phyloP scores from a whole-genome alignment of 2,329 filamentous ascomycete species.

The Verticillium nonalfalfae region DNA sequence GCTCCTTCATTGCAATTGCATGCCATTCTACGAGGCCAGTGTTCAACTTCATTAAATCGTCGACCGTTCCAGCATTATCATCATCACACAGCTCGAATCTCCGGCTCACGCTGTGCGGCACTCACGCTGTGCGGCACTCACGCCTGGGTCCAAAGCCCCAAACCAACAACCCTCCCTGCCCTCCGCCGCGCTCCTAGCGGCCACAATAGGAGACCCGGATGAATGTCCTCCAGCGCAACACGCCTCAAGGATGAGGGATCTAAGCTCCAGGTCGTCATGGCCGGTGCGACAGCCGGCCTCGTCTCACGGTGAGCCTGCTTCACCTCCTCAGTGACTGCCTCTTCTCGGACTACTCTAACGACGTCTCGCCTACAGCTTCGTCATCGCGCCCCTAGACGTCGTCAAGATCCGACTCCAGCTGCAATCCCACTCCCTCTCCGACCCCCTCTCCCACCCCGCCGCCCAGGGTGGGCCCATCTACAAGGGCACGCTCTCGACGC shows the following conservation, averaged over 20 bases:
- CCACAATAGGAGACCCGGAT: conserved; percentile 13
- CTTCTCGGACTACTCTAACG: conserved; percentile 8
- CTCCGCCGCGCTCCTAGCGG: not conserved
- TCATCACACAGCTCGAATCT: no score
- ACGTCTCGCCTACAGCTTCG: conserved; percentile 53
- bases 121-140: no score
- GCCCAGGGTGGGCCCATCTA: conserved; percentile 48
- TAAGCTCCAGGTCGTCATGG: conserved; percentile 47
- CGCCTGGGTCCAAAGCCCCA: no score
- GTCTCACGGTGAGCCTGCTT: conserved; percentile 67
- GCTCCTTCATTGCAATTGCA: no score
- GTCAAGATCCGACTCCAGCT: conserved; percentile 97
- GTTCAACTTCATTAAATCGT: no score
- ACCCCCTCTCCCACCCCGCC: conserved; percentile 55
- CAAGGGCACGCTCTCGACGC: conserved; percentile 70
- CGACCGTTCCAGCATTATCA: no score
- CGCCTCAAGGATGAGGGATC: conserved; percentile 59
- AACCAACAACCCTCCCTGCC: not conserved
- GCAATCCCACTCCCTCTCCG: conserved; percentile 77
- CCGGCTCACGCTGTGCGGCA: no score
- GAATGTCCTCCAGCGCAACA: conserved; percentile 27
- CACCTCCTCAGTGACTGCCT: not conserved
- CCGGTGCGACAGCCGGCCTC: conserved; percentile 66
- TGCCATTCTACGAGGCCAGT: no score
- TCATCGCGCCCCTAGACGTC: conserved; percentile 92